These are phyloP conservation scores for Avena atlantica DNA, from an alignment of 176 grass and related monocot species.

Conservation along the genomic window DNA sequence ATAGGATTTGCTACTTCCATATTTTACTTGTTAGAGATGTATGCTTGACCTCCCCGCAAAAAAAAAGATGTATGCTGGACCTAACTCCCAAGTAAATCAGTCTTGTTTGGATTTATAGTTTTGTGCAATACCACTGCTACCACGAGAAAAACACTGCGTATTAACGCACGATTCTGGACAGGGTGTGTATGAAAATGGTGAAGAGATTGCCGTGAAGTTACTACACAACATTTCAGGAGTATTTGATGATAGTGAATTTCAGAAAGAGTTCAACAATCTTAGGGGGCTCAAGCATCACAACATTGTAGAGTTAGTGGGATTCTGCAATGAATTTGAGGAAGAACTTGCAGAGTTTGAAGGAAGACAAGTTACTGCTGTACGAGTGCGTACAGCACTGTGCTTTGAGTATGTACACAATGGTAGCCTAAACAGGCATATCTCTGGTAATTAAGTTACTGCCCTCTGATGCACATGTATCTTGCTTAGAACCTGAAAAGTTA, in stretches of 20 bases:
- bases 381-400: not conserved
- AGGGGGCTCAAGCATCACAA: not conserved
- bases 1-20: no score
- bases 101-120: no score
- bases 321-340: not conserved
- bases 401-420: not conserved
- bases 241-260: not conserved
- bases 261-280: no score
- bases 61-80: no score
- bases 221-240: not conserved
- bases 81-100: no score
- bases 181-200: not conserved
- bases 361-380: not conserved
- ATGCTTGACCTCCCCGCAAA: no score
- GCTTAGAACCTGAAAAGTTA: not conserved
- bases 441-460: not conserved
- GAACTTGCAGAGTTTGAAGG: not conserved
- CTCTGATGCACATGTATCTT: not conserved
- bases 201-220: constrained; percentile 8
- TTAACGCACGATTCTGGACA: not conserved
- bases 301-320: not conserved
- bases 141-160: no score
- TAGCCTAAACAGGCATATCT: not conserved
- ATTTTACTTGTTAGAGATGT: no score
- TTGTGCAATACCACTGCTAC: no score